Evolutionary conservation across 164 flowering plant species (phyloP), one percentile per base, ranked within the genome.

Genomic region (Brasenia schreberi): DNA sequence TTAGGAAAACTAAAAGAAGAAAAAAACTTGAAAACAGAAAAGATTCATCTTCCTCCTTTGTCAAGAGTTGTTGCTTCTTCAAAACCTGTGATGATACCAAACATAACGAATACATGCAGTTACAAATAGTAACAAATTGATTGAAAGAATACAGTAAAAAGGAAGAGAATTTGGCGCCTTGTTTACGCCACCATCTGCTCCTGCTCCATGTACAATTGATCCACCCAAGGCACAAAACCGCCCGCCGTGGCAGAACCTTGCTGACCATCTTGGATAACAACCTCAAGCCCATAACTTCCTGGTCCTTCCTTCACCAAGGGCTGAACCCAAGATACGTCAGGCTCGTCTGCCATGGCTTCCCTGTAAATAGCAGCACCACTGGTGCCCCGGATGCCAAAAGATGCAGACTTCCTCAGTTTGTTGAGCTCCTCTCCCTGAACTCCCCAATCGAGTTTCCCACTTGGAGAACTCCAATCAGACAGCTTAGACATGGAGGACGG

Each of bases 261-360:
- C 14, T 43, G 61, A 9, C 61, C 58, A 14, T 49, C 66, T 27
- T 58, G 64, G 52, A 69, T 49, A 42, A 62, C 72, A 58, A 64
- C 17, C 60, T 33, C 76, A 74, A 11, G 19, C 77, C 81, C 9
- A 19, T 7, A 18, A n/a, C 27, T 72, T 5, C 81, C 33, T 16
- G 87, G 77, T 33, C 72, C 90, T 71, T 89, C 98, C 76, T 84
- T 92, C 49, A 89, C 96, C 72, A 89, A 61, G 19, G 98, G 76
- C 65, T 84, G 77, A 42, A 89, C 96, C 98, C 98, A 93, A 0
- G 97, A 87, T 3, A 93, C 86, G 70, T 93, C 96, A 0, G 98
- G 94, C 76, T 87, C 94, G 6, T 82, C 77, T 6, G 49, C 67
- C 0, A 67, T 23, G 39, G 39, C 39, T 14, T 49, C 56, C 56